phyloP scores from a whole-genome alignment of 306 rosid species.

The Prunus kanzakura region DNA sequence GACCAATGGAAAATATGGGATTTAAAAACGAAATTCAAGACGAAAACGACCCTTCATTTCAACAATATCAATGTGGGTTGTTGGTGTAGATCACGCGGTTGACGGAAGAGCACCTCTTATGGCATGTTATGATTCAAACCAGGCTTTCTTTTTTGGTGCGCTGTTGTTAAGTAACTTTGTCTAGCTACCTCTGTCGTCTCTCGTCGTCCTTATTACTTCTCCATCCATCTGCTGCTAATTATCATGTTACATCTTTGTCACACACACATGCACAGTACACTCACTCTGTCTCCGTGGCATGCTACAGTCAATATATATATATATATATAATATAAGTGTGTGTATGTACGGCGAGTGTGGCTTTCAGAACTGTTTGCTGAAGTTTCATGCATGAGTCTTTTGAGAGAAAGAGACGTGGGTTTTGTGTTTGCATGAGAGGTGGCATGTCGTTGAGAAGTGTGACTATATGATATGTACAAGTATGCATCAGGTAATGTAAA shows the following conservation, averaged over 20 bases:
- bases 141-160: conserved; percentile 33
- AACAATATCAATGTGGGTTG: conserved; percentile 53
- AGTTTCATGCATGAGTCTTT: conserved; percentile 67
- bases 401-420: conserved; percentile 43
- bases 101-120: conserved; percentile 18
- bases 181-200: too few species aligned
- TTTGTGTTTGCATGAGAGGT: conserved; percentile 42
- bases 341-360: conserved; percentile 46
- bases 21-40: conserved; percentile 59
- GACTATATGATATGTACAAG: conserved; percentile 13
- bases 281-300: neutral
- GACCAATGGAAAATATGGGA: conserved; percentile 49
- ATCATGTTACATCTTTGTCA: conserved; percentile 66
- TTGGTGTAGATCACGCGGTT: conserved; percentile 49
- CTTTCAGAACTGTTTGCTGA: conserved; percentile 58
- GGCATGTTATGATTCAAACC: conserved; percentile 37
- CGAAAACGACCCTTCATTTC: conserved; percentile 62
- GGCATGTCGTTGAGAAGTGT: conserved; percentile 36
- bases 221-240: too few species aligned
- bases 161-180: neutral
- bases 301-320: conserved; percentile 32
- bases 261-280: conserved; percentile 24
- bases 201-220: too few species aligned
- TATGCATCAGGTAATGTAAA: conserved; percentile 24
- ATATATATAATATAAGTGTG: too few species aligned